phyloP scores from a whole-genome alignment of 108 stramenopile species.

The Mediolabrus comicus region DNA sequence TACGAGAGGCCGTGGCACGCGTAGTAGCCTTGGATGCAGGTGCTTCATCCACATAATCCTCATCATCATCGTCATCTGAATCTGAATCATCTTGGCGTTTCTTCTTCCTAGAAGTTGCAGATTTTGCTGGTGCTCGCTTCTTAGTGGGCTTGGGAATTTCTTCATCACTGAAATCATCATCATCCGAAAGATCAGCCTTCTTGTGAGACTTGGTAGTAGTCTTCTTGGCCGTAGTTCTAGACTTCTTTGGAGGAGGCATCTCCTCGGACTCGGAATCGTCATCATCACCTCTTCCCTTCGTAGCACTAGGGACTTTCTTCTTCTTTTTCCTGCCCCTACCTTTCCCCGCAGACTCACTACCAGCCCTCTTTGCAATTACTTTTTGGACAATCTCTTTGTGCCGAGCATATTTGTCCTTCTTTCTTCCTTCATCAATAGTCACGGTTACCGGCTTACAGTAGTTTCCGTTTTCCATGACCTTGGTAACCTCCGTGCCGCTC shows the following conservation, averaged over 20 bases:
- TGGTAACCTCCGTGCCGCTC: too few species aligned
- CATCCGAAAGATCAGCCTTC: not conserved
- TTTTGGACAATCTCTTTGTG: not conserved
- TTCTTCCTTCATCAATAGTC: not conserved
- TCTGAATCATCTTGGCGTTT: slow-evolving; percentile 15
- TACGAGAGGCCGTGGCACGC: slow-evolving; percentile 11
- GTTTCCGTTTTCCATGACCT: too few species aligned
- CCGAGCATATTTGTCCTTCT: not conserved
- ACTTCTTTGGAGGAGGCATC: slow-evolving; percentile 23
- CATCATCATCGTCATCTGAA: slow-evolving; percentile 27
- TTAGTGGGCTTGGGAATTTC: not conserved
- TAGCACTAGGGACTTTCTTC: slow-evolving; percentile 15
- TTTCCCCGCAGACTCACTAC: too few species aligned
- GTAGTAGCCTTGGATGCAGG: slow-evolving; percentile 5
- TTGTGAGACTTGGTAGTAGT: not conserved
- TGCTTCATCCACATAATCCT: slow-evolving; percentile 13
- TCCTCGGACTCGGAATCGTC: slow-evolving; percentile 30
- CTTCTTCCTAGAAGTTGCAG: not conserved
- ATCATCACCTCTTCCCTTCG: slow-evolving; percentile 5
- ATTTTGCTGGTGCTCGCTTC: not conserved
- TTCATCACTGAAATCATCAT: not conserved
- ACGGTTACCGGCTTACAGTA: too few species aligned
- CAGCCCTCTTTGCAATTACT: too few species aligned
- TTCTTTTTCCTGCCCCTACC: slow-evolving; percentile 23
- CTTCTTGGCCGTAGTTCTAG: slow-evolving; percentile 16